Evolutionary conservation across 345 rosid genomes (phyloP), one percentile per base, ranked within the genome.

Genomic region (Anacardium occidentale): DNA sequence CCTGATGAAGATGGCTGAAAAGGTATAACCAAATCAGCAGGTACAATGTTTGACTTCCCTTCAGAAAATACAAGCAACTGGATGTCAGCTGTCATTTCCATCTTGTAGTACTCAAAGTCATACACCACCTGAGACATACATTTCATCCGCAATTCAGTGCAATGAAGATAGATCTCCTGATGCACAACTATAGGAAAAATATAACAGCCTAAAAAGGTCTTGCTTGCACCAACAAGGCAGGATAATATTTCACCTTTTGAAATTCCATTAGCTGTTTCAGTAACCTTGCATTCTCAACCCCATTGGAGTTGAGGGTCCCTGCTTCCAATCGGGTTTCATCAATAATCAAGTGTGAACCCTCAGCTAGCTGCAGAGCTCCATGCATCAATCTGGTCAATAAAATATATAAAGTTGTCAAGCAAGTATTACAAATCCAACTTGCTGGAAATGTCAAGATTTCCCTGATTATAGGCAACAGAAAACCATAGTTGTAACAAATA

Each of bases 41-140:
- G 99, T 70, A 92, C 62, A 40, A 91, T 92, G 78, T 92, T 92
- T 3, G 99, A 95, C 69, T 92, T 95, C 51, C 94, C 97, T 77
- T 92, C 90, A 0, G 99, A 92, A 76, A 87, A 82, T 44, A 91
- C 44, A 70, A 92, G 89, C 80, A 95, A 68, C 71, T 86, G 97
- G 68, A 90, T 80, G 84, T 95, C 96, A 40, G 99, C 85, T 4
- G 85, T 64, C 94, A 92, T 89, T 57, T 92, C 97, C 96, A 92
- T 88, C 77, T 89, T 88, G 68, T 92, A 90, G 83, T 85, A 95
- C 73, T 85, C 80, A 66, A 95, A 95, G 77, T 92, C 95, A 76
- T 92, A 95, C 65, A 87, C 96, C 53, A 92, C 92, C 99, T 92
- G 87, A 56, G 73, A 81, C 66, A 82, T 54, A 32, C 71, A 34